phyloP scores from a whole-genome alignment of 1,284 basidiomycete genomes.

The Singerocomus rubriflavus region DNA sequence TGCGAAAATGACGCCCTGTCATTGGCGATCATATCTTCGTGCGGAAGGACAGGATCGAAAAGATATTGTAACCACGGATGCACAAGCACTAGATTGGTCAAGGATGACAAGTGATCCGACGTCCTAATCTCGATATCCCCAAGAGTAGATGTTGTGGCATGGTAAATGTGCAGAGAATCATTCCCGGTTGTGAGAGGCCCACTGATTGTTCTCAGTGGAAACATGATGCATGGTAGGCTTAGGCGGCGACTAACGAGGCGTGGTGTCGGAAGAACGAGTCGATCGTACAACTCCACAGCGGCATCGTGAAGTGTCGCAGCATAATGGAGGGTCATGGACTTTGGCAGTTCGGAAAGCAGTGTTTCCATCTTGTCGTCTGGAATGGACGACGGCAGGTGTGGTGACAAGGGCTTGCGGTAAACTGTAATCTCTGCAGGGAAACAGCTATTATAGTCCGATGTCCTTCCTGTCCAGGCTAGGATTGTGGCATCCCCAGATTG shows the following conservation, averaged over 20 bases:
- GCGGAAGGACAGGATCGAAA: slow-evolving; percentile 17
- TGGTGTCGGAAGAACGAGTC: slow-evolving; percentile 15
- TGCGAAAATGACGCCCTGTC: slow-evolving; percentile 6
- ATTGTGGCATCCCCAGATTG: slow-evolving; percentile 15
- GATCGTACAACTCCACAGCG: slow-evolving; percentile 16
- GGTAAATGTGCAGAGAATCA: slow-evolving; percentile 11
- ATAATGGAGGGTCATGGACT: neutral
- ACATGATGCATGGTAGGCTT: slow-evolving; percentile 17
- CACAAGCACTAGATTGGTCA: slow-evolving; percentile 20
- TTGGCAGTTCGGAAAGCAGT: slow-evolving; percentile 5
- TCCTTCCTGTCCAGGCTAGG: slow-evolving; percentile 19
- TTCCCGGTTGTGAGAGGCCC: neutral
- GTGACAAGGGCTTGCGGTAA: slow-evolving; percentile 8
- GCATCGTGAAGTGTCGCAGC: slow-evolving; percentile 6
- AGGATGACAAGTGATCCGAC: slow-evolving; percentile 8
- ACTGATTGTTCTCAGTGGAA: slow-evolving; percentile 11
- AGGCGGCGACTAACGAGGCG: slow-evolving; percentile 17
- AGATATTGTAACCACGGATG: slow-evolving; percentile 22
- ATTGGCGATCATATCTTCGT: slow-evolving; percentile 20
- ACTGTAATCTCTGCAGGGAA: slow-evolving; percentile 20
- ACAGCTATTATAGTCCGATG: slow-evolving; percentile 25
- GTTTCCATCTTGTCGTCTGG: slow-evolving; percentile 11
- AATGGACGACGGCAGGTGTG: slow-evolving; percentile 10
- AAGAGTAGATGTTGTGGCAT: slow-evolving; percentile 7
- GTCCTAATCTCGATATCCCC: slow-evolving; percentile 15